A percentile compares a stretch with the other conserved stretches of the same genome.
Evolutionary conservation across 345 rosid species (phyloP).

Genomic region (Populus euphratica): DNA sequence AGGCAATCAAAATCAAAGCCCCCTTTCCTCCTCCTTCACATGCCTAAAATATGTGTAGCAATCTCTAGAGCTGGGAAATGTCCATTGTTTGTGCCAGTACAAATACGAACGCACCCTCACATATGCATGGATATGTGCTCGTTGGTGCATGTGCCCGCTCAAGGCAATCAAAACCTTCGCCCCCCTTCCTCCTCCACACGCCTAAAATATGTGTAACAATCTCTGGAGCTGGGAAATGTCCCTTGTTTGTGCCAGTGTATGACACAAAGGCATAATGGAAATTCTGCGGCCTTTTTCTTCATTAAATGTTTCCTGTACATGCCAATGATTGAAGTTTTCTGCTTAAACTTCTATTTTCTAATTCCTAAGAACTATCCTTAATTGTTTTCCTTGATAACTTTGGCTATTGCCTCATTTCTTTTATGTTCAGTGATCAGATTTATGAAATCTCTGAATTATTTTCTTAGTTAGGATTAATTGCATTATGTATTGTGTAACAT

Average conservation of each 20-base stretch:
- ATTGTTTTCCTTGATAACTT: not conserved
- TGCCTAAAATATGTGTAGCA: not conserved
- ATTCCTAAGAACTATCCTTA: not conserved
- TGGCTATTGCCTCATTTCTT: not conserved
- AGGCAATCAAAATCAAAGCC: not conserved
- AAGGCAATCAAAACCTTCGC: not conserved
- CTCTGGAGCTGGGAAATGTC: not conserved
- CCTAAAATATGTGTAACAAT: no score
- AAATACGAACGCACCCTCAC: not conserved
- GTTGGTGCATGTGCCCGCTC: not conserved
- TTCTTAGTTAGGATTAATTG: constrained; percentile 5
- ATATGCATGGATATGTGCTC: not conserved
- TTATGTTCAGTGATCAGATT: not conserved
- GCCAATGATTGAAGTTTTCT: not conserved
- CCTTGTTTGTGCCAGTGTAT: not conserved
- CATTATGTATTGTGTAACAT: not conserved
- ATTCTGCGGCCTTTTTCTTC: not conserved
- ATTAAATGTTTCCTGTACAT: not conserved
- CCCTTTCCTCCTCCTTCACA: no score
- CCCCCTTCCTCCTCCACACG: no score
- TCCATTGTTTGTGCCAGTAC: not conserved
- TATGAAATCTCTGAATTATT: not conserved
- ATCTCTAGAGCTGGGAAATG: not conserved
- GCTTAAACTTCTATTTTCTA: not conserved
- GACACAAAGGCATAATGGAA: not conserved